Conservation (phyloP, 148 eudicot genomes). For the Vaccinium corymbosum region DNA sequence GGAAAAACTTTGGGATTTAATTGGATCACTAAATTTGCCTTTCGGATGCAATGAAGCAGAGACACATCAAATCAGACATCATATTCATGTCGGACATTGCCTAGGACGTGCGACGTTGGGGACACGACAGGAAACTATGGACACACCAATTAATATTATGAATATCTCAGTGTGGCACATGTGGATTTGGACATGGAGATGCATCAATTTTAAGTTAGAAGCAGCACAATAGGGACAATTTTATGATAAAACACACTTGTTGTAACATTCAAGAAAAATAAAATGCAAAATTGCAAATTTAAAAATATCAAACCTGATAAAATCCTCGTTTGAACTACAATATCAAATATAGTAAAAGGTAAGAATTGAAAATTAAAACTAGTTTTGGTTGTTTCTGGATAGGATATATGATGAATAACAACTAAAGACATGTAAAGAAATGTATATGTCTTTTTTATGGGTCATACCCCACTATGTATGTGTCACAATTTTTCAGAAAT, state of each 20-base stretch:
- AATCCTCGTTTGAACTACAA: background rate
- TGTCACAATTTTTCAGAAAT: background rate
- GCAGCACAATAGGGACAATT: too few species aligned
- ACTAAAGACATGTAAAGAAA: background rate
- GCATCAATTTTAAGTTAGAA: too few species aligned
- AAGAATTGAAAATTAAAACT: background rate
- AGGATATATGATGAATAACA: background rate
- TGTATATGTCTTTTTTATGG: background rate
- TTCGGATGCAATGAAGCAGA: background rate
- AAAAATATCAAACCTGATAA: background rate
- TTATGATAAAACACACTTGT: background rate
- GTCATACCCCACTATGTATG: background rate
- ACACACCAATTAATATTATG: too few species aligned
- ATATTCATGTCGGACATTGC: too few species aligned
- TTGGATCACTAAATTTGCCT: background rate
- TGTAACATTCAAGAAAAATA: background rate
- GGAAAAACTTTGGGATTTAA: background rate
- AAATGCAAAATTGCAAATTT: background rate
- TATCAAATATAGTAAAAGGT: background rate
- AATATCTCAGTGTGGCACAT: too few species aligned
- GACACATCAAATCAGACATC: too few species aligned
- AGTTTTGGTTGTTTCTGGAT: background rate
- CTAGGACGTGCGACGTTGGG: too few species aligned
- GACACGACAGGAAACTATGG: too few species aligned
- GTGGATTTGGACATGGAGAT: too few species aligned